Conservation (phyloP, 306 rosid genomes). For the Castanopsis chinensis region DNA sequence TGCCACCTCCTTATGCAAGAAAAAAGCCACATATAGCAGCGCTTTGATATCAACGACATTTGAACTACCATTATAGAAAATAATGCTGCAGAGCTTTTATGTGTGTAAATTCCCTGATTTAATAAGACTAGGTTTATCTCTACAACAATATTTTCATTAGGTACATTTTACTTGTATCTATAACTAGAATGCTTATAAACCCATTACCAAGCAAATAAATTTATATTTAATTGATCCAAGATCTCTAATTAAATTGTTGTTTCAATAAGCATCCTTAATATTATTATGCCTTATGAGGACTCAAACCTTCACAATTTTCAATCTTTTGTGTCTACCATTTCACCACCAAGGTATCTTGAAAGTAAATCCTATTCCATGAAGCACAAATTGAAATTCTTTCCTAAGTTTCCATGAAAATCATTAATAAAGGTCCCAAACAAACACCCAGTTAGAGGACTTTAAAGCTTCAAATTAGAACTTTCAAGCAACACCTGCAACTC, state of each 20-base stretch:
- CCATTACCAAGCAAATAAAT: too few species aligned
- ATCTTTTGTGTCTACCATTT: too few species aligned
- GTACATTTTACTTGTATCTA: too few species aligned
- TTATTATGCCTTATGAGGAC: too few species aligned
- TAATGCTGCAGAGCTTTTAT: too few species aligned
- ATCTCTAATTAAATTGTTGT: too few species aligned
- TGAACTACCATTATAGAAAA: background rate
- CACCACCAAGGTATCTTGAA: background rate
- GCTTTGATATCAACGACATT: background rate
- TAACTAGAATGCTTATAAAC: too few species aligned
- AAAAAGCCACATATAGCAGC: background rate
- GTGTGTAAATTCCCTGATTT: too few species aligned
- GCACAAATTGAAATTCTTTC: background rate
- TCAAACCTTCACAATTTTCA: background rate
- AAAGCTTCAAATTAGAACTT: background rate
- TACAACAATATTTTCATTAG: too few species aligned
- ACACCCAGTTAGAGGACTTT: background rate
- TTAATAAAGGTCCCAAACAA: background rate
- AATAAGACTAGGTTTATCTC: too few species aligned
- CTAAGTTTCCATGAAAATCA: background rate
- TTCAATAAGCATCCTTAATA: too few species aligned
- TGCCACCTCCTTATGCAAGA: background rate
- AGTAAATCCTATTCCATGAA: background rate
- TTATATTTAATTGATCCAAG: too few species aligned
- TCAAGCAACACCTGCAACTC: accelerated